Percentiles rank a stretch among this genome's conserved stretches.
phyloP scores from a whole-genome alignment of 2,329 filamentous ascomycete species.

The Stachybotrys chlorohalonatus region DNA sequence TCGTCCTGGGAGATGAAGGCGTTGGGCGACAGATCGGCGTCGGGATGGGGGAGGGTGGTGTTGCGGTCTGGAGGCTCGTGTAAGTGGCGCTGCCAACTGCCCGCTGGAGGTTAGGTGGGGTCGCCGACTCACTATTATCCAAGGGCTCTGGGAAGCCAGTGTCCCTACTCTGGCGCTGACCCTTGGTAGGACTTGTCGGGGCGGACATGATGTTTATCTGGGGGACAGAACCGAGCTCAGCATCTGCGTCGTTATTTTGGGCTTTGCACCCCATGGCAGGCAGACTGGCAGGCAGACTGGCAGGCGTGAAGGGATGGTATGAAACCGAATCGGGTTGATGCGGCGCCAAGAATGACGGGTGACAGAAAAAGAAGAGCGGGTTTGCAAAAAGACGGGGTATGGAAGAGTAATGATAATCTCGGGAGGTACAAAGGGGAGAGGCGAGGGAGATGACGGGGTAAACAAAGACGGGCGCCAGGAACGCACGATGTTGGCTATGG shows the following conservation, averaged over 20 bases:
- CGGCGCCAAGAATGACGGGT: too few species aligned
- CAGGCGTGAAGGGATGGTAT: background rate
- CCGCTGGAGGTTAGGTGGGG: too few species aligned
- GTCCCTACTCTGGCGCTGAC: conserved; percentile 23
- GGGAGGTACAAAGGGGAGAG: too few species aligned
- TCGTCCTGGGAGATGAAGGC: conserved; percentile 49
- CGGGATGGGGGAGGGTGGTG: conserved; percentile 53
- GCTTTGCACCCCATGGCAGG: background rate
- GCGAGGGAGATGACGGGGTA: background rate
- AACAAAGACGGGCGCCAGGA: background rate
- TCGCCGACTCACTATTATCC: conserved; percentile 29
- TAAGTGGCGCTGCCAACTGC: conserved; percentile 3
- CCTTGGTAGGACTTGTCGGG: conserved; percentile 9
- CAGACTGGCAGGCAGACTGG: too few species aligned
- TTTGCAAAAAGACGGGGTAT: too few species aligned
- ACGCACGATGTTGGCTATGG: background rate
- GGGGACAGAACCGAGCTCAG: conserved; percentile 2
- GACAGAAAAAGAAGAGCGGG: too few species aligned
- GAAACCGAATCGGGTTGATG: too few species aligned
- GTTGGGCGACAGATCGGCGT: conserved; percentile 47
- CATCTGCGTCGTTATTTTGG: background rate
- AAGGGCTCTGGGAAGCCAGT: conserved; percentile 46
- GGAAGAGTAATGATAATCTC: too few species aligned
- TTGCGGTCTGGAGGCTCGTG: conserved; percentile 32
- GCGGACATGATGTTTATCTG: conserved; percentile 18